Evolutionary conservation across 2,329 filamentous ascomycete species (phyloP).

Genomic region (Aureobasidium sp.): DNA sequence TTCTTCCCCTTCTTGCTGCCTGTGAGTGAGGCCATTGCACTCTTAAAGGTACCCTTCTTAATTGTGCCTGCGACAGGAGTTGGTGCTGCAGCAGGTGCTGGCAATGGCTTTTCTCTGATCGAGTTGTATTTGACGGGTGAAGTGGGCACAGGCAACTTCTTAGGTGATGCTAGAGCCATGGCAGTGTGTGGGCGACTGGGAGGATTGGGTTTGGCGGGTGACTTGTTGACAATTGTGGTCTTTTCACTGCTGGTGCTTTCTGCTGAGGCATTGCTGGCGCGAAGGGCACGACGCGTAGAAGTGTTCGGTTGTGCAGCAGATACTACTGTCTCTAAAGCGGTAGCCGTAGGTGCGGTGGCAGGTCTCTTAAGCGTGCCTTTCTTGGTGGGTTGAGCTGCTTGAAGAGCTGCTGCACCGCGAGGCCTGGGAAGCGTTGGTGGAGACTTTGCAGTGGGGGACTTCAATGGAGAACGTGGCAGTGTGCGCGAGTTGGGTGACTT

Average conservation of each 20-base stretch:
- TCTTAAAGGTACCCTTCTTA: conserved; percentile 47
- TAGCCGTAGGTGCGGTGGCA: conserved; percentile 19
- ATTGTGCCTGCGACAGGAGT: conserved; percentile 24
- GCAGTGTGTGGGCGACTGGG: conserved; percentile 27
- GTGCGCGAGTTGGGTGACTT: conserved; percentile 73
- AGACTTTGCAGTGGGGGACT: conserved; percentile 28
- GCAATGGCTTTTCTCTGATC: conserved; percentile 21
- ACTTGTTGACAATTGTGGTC: conserved; percentile 53
- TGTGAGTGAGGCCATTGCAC: conserved; percentile 43
- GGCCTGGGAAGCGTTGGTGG: conserved; percentile 5
- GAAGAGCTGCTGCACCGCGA: neutral
- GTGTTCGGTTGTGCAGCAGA: conserved; percentile 49
- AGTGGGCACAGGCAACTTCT: conserved; percentile 10
- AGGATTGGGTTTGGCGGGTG: conserved; percentile 19
- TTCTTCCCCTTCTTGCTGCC: conserved; percentile 32
- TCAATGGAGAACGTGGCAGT: conserved; percentile 48
- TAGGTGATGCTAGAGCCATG: conserved; percentile 18
- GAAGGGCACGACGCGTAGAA: neutral
- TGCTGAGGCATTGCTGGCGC: conserved; percentile 4
- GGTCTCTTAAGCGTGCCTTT: conserved; percentile 8
- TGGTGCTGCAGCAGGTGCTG: conserved; percentile 15
- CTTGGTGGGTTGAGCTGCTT: neutral
- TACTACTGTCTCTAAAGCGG: conserved; percentile 43
- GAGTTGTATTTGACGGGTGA: conserved; percentile 5
- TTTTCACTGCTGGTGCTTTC: conserved; percentile 52